phyloP scores from a whole-genome alignment of 2,329 filamentous ascomycete genomes.

The Dryadomyces sulphureus region DNA sequence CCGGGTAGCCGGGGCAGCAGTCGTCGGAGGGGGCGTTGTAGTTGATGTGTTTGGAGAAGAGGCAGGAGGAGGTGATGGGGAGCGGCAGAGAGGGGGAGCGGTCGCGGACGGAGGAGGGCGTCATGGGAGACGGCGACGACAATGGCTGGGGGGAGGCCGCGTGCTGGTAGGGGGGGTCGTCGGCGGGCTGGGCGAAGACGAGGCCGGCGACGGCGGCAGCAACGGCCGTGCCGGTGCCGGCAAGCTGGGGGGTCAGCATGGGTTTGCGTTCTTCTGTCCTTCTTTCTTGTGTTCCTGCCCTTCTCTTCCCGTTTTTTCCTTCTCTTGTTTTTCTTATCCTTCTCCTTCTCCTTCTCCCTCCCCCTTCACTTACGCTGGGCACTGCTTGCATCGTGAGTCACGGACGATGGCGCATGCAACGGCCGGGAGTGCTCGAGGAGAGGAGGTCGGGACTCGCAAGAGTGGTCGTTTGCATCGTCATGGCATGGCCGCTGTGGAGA shows the following conservation, averaged over 20 bases:
- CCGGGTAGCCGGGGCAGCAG: too few species aligned
- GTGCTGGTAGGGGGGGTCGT: constrained; percentile 20
- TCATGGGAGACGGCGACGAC: too few species aligned
- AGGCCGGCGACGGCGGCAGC: constrained; percentile 44
- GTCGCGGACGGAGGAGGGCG: not conserved
- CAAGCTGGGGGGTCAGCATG: constrained; percentile 27
- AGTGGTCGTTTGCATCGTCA: constrained; percentile 23
- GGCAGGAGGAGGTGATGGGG: constrained; percentile 22
- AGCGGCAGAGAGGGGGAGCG: not conserved
- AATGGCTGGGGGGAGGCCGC: constrained; percentile 6
- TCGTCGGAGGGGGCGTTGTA: constrained; percentile 17
- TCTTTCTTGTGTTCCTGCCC: too few species aligned
- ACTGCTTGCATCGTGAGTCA: constrained; percentile 22
- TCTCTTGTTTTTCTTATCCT: too few species aligned
- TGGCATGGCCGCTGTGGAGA: constrained; percentile 15
- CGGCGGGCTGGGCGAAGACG: constrained; percentile 40
- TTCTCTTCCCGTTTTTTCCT: too few species aligned
- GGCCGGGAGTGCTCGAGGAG: constrained; percentile 17
- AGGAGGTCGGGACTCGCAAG: constrained; percentile 17
- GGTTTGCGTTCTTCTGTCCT: too few species aligned
- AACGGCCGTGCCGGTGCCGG: constrained; percentile 46
- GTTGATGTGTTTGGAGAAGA: constrained; percentile 26
- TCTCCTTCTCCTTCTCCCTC: too few species aligned
- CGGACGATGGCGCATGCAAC: constrained; percentile 12
- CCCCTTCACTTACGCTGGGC: constrained; percentile 35